Base-by-base conservation (phyloP, 129 eudicot species). In the Flaveria trinervia region DNA sequence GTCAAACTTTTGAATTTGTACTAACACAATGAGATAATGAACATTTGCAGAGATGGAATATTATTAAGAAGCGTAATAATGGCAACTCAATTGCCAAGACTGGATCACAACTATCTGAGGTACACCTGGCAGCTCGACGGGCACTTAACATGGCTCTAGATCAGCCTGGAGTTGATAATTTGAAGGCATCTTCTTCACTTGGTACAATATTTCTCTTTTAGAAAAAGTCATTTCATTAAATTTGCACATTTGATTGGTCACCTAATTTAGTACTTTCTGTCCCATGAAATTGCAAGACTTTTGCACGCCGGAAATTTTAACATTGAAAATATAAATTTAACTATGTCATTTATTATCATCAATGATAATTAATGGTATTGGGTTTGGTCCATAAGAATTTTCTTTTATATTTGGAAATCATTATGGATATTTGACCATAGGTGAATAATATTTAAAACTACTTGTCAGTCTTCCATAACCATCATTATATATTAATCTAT, bases 41-140 rank as follows among this genome's bases (percentile, higher is more conserved):
- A 52, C 71, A 76, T 84, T 25, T 77, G 77, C 98, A 94, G 98
- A 91, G 98, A 72, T 94, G 98, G 98, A 65, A 84, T 67, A 82
- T 68, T 75, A 83, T 94, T 67, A 91, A 80, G 85, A 94, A 89
- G 82, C 82, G 85, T 46, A 79, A 88, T 25, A 79, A 86, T 39
- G 87, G 68, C 22, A 85, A 84, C 86, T 25, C 78, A 45, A 84
- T 72, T 59, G 81, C 44, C 12, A 91, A 87, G 64, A 76, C 88
- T 26, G 85, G 90, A 75, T 67, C 96, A 68, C 96, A 89, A 73
- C 88, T 71, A 61, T 83, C 96, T 33, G 98, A 91, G 76, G 83
- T 80, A 59, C 93, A 88, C 23, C 78, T 84, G 59, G 96, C 96
- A 59, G 84, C 97, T 74, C 91, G 88, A 33, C 84, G 88, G 45